Percentiles rank a stretch among this genome's conserved stretches.
These are phyloP conservation scores for Cyclotella baltica DNA, from an alignment of 108 stramenopile genomes.

Conservation along the genomic window DNA sequence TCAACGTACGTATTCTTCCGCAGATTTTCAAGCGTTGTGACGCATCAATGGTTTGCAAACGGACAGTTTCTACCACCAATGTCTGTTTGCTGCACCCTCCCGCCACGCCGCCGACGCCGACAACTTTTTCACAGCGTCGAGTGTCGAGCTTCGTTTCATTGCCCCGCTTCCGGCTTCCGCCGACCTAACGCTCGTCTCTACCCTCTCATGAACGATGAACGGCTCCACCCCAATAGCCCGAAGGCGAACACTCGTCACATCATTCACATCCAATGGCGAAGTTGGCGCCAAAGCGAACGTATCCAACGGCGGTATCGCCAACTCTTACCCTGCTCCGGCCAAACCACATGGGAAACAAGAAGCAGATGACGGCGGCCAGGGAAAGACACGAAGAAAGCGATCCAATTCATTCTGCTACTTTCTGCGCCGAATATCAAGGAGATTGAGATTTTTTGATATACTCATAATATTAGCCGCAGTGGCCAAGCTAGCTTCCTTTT, in stretches of 20 bases:
- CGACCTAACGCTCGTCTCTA: too few species aligned
- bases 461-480: not conserved
- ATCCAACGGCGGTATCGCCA: not conserved
- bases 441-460: not conserved
- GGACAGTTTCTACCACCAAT: too few species aligned
- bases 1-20: too few species aligned
- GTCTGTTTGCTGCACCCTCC: too few species aligned
- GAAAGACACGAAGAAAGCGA: conserved; percentile 17
- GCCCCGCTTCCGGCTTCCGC: too few species aligned
- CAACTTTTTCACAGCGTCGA: too few species aligned
- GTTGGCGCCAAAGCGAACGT: conserved; percentile 1
- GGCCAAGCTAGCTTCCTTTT: conserved; percentile 18
- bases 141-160: too few species aligned
- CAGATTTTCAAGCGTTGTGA: too few species aligned
- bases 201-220: conserved; percentile 3
- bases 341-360: not conserved
- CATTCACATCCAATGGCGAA: not conserved
- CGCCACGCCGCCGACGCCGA: too few species aligned
- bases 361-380: conserved; percentile 5
- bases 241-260: not conserved
- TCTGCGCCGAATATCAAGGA: not conserved
- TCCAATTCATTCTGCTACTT: not conserved
- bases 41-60: too few species aligned
- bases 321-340: not conserved
- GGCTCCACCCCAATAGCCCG: not conserved